Conservation (phyloP, 345 rosid genomes). For the Eutrema yunnanense region DNA sequence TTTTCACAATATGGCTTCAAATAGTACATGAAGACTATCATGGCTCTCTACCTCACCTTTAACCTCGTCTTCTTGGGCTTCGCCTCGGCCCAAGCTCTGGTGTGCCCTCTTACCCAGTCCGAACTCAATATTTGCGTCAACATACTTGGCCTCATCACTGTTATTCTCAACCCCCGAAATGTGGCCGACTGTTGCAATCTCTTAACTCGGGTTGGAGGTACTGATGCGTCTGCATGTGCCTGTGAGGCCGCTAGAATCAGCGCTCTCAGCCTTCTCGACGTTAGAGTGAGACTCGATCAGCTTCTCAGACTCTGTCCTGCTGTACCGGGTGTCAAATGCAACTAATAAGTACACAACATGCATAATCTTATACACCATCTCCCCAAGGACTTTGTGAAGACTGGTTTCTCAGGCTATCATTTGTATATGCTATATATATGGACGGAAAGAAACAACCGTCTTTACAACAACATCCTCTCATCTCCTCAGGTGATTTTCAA, state of each 20-base stretch:
- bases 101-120: background rate
- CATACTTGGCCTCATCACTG: background rate
- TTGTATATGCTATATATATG: too few relatives aligned
- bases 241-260: background rate
- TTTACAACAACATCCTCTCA: too few relatives aligned
- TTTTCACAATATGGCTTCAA: constrained; percentile 7
- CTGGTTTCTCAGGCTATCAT: too few relatives aligned
- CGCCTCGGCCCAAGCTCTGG: background rate
- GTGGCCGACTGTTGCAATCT: background rate
- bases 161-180: background rate
- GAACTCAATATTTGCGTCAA: background rate
- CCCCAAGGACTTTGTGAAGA: too few relatives aligned
- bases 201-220: background rate
- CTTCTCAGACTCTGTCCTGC: background rate
- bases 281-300: background rate
- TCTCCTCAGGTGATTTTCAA: too few relatives aligned
- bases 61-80: constrained; percentile 16
- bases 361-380: background rate
- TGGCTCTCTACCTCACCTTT: constrained; percentile 13
- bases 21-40: background rate
- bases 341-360: background rate
- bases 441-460: too few relatives aligned
- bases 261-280: background rate
- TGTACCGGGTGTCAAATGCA: background rate
- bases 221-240: background rate